phyloP scores from a whole-genome alignment of 2,329 filamentous ascomycete genomes.

The Penicillium sp. region DNA sequence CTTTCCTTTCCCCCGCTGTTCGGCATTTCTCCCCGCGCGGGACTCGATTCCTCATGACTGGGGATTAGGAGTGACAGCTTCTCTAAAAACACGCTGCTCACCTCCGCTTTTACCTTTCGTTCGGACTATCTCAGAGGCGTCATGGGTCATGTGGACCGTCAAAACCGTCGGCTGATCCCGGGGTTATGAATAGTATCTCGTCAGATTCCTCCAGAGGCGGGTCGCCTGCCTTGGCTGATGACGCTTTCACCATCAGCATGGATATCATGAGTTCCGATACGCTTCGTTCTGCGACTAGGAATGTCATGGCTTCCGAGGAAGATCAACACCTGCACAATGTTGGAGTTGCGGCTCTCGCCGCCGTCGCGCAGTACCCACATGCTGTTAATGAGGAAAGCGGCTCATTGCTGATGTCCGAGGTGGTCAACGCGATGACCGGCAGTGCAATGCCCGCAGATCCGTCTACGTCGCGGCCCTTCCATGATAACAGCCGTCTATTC shows the following conservation, averaged over 20 bases:
- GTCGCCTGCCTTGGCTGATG: conserved; percentile 2
- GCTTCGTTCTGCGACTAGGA: neutral
- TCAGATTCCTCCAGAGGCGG: conserved; percentile 4
- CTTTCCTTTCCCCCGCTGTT: conserved; percentile 1
- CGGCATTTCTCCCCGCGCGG: conserved; percentile 1
- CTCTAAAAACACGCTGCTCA: conserved; percentile 1
- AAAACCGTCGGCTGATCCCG: conserved; percentile 7
- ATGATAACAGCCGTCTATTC: neutral
- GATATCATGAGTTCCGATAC: conserved; percentile 1
- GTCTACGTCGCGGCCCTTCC: neutral
- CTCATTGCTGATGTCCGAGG: conserved; percentile 23
- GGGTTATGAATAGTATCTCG: conserved; percentile 15
- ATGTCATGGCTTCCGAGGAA: conserved; percentile 14
- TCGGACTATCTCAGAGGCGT: conserved; percentile 4
- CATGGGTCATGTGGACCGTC: conserved; percentile 21
- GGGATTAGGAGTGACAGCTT: conserved; percentile 16
- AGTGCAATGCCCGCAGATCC: neutral
- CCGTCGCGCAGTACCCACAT: conserved; percentile 27
- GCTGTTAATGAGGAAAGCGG: conserved; percentile 17
- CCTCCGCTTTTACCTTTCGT: conserved; percentile 4
- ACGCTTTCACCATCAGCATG: conserved; percentile 2
- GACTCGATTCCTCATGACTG: conserved; percentile 11
- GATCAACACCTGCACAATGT: conserved; percentile 20
- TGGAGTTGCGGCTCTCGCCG: conserved; percentile 28
- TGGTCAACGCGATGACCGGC: conserved; percentile 27